Evolutionary conservation across 495 filamentous ascomycete species (phyloP).

Genomic region (Eremomyces bilateralis): DNA sequence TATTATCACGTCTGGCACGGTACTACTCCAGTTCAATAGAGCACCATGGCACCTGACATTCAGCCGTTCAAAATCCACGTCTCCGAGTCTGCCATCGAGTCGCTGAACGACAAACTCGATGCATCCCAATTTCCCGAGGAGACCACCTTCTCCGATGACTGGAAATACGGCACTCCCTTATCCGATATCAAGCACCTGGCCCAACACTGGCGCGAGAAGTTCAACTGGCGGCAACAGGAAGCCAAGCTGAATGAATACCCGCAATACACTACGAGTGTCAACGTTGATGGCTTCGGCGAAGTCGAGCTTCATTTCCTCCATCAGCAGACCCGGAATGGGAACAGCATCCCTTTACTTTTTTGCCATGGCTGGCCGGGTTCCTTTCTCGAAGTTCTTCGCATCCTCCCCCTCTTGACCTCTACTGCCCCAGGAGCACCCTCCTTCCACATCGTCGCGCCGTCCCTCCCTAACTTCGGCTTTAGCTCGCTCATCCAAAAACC

Average conservation of each 20-base stretch:
- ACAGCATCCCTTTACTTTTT: conserved; percentile 19
- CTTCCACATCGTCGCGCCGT: conserved; percentile 50
- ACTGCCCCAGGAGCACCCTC: conserved; percentile 16
- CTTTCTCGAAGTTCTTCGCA: conserved; percentile 41
- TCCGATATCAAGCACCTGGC: conserved; percentile 28
- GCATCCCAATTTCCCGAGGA: conserved; percentile 13
- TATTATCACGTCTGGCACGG: not conserved
- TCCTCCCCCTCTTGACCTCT: conserved; percentile 33
- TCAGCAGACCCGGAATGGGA: conserved; percentile 9
- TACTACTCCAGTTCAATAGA: no score
- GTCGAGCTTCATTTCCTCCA: conserved; percentile 21
- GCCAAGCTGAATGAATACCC: conserved; percentile 18
- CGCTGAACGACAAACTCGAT: conserved; percentile 5
- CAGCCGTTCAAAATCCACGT: conserved; percentile 6
- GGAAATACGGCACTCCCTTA: conserved; percentile 26
- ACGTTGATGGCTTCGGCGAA: conserved; percentile 9
- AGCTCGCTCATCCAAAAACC: conserved; percentile 29
- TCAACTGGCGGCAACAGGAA: conserved; percentile 19
- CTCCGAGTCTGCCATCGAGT: conserved; percentile 6
- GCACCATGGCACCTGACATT: not conserved
- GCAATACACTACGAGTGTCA: conserved; percentile 7
- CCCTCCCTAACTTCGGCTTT: conserved; percentile 54
- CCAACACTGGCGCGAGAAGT: conserved; percentile 25
- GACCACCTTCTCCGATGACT: conserved; percentile 10
- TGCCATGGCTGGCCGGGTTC: conserved; percentile 35